These are phyloP conservation scores for Exophiala aquamarina DNA, from an alignment of 2,329 filamentous ascomycete species.

Conservation along the genomic window DNA sequence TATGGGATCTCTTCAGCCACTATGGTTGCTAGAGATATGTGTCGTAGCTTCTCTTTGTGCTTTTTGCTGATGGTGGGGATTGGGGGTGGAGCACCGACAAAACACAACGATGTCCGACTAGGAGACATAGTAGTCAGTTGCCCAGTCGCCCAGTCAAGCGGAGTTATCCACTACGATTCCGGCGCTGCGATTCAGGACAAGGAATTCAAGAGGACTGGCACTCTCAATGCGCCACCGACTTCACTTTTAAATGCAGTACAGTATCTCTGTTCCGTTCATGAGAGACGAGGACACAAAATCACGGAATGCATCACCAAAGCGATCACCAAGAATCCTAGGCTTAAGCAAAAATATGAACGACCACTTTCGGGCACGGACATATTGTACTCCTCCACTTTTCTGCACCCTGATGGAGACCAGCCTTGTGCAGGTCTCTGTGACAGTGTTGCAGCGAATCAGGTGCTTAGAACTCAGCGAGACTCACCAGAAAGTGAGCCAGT, in stretches of 20 bases:
- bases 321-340: neutral
- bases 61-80: conserved; percentile 30
- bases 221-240: neutral
- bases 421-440: neutral
- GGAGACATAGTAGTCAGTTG: conserved; percentile 30
- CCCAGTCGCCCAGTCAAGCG: conserved; percentile 21
- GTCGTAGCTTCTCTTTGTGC: conserved; percentile 22
- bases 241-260: neutral
- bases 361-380: neutral
- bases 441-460: neutral
- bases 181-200: conserved; percentile 7
- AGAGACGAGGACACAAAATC: neutral
- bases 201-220: neutral
- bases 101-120: conserved; percentile 25
- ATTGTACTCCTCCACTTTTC: neutral
- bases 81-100: conserved; percentile 26
- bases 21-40: conserved; percentile 20
- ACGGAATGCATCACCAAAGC: neutral
- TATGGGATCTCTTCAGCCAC: conserved; percentile 25
- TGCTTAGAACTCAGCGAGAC: neutral
- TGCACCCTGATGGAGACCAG: neutral
- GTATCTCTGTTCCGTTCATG: neutral
- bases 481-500: neutral
- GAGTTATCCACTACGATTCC: conserved; percentile 26
- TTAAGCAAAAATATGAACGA: neutral